phyloP scores from a whole-genome alignment of 176 grass and related monocot genomes.

The Bothriochloa decipiens region DNA sequence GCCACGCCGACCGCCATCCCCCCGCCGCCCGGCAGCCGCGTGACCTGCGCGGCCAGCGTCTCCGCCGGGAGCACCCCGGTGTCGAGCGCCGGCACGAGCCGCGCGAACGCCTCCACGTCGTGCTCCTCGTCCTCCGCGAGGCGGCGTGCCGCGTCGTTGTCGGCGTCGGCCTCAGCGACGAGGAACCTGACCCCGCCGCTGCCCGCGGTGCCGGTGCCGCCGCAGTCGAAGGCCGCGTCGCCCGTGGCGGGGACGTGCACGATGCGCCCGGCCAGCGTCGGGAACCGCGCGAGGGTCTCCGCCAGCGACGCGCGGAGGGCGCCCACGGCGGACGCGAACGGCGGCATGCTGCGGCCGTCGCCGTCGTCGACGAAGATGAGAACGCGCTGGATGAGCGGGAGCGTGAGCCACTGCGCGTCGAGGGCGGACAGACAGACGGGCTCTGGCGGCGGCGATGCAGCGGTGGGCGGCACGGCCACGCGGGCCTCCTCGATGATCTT shows the following conservation, averaged over 20 bases:
- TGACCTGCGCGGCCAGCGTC: conserved; percentile 50
- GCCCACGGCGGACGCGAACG: conserved; percentile 23
- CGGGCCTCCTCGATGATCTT: conserved; percentile 17
- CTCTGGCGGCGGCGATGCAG: not conserved
- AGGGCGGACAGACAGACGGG: conserved; percentile 35
- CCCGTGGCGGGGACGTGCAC: not conserved
- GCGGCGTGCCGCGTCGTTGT: not conserved
- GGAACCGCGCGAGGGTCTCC: conserved; percentile 21
- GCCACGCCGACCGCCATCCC: conserved; percentile 39
- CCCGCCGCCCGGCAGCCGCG: not conserved
- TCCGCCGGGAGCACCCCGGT: conserved; percentile 41
- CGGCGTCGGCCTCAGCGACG: conserved; percentile 34
- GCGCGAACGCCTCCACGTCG: conserved; percentile 11
- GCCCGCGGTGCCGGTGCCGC: not conserved
- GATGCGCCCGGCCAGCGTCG: conserved; percentile 28
- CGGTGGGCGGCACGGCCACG: not conserved
- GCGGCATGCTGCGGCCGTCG: not conserved
- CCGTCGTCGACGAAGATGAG: conserved; percentile 34
- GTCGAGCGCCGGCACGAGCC: conserved; percentile 47
- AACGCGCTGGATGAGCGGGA: conserved; percentile 39
- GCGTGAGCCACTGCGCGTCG: conserved; percentile 40
- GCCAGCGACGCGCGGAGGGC: conserved; percentile 42
- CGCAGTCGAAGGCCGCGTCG: conserved; percentile 47
- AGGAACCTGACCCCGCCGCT: conserved; percentile 36
- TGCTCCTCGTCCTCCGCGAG: conserved; percentile 26